These are phyloP conservation scores for Clarkia xantiana DNA, from an alignment of 345 rosid genomes.

Conservation along the genomic window DNA sequence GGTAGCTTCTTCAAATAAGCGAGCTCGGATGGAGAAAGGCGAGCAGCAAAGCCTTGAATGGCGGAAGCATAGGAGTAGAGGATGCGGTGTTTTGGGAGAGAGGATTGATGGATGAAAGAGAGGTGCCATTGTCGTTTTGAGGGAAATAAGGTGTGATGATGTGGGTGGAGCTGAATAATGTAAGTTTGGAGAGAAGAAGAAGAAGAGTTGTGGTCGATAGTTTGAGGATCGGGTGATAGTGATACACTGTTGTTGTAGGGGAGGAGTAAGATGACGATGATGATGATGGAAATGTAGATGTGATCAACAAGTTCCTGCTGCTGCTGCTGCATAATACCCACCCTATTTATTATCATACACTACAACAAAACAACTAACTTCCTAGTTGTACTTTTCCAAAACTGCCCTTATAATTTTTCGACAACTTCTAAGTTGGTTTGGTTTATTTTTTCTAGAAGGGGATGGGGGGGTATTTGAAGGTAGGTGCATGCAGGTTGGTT, in stretches of 20 bases:
- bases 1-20: constrained; percentile 28
- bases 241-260: no score
- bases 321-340: no score
- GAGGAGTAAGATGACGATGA: constrained; percentile 16
- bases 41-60: constrained; percentile 83
- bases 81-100: constrained; percentile 33
- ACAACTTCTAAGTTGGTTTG: no score
- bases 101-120: constrained; percentile 43
- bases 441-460: no score
- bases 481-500: no score
- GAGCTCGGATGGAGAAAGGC: constrained; percentile 41
- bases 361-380: no score
- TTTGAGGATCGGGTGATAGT: constrained; percentile 6
- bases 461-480: no score
- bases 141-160: constrained; percentile 19
- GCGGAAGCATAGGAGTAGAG: constrained; percentile 80
- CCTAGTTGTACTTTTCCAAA: no score
- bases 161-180: constrained; percentile 77
- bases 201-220: constrained; percentile 1
- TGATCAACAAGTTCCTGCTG: no score
- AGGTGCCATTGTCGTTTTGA: constrained; percentile 45
- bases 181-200: constrained; percentile 54
- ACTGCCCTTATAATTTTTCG: no score
- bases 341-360: no score
- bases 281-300: neutral